Conservation (phyloP, 106 monocot species). For the Acorus gramineus region DNA sequence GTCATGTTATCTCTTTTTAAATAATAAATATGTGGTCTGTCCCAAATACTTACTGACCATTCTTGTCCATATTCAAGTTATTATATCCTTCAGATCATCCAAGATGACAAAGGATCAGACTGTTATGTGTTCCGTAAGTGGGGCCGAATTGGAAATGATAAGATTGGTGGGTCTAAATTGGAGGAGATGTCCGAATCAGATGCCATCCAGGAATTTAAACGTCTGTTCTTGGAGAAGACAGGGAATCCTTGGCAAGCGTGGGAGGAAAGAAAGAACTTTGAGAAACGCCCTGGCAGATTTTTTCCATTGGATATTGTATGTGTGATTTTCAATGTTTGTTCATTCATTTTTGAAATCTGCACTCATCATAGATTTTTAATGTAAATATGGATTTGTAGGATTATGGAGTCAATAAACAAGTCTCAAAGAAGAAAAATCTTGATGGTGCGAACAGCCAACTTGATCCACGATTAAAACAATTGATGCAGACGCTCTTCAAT, state of each 20-base stretch:
- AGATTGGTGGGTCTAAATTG: slow-evolving; percentile 79
- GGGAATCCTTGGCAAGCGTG: slow-evolving; percentile 93
- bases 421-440: slow-evolving; percentile 48
- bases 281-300: slow-evolving; percentile 84
- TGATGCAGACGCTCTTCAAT: slow-evolving; percentile 98
- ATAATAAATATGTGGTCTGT: too few species aligned
- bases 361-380: too few species aligned
- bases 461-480: slow-evolving; percentile 43
- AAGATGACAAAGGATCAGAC: slow-evolving; percentile 81
- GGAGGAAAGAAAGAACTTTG: slow-evolving; percentile 64
- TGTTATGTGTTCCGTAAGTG: slow-evolving; percentile 96
- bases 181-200: slow-evolving; percentile 66
- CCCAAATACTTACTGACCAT: slow-evolving; percentile 6
- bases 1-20: too few species aligned
- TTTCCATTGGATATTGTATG: slow-evolving; percentile 89
- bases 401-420: slow-evolving; percentile 69
- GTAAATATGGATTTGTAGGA: slow-evolving; percentile 34
- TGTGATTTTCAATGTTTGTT: slow-evolving; percentile 7
- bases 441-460: slow-evolving; percentile 39
- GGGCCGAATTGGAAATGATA: slow-evolving; percentile 96
- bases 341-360: too few species aligned
- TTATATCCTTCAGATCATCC: slow-evolving; percentile 93
- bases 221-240: slow-evolving; percentile 95
- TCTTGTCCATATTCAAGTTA: slow-evolving; percentile 41
- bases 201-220: slow-evolving; percentile 75